Conservation (phyloP, 1,139 yeast species). For the Taphrina wiesneri region DNA sequence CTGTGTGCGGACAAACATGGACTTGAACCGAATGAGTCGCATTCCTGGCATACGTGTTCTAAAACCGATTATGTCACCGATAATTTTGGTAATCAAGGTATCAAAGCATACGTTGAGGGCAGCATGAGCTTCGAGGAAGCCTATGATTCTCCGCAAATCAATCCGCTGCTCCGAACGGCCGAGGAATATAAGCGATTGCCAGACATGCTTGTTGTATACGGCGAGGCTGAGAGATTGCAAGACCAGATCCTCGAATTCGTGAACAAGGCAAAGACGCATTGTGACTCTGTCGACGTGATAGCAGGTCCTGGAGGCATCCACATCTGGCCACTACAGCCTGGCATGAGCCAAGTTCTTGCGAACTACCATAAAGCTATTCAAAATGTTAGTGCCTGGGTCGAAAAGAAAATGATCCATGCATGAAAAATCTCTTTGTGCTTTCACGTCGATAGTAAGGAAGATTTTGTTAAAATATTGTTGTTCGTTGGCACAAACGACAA, state of each 20-base stretch:
- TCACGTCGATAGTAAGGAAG: no score
- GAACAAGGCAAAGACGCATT: constrained; percentile 1
- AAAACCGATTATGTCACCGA: constrained; percentile 12
- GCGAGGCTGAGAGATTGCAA: constrained; percentile 13
- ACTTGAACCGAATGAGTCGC: neutral
- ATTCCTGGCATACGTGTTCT: neutral
- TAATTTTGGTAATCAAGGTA: constrained; percentile 10
- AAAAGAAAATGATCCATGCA: constrained; percentile 28
- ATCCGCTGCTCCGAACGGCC: constrained; percentile 15
- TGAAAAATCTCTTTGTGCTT: no score
- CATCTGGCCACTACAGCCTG: constrained; percentile 9
- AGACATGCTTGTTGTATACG: constrained; percentile 6
- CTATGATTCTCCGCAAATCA: constrained; percentile 6
- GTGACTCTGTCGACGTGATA: neutral
- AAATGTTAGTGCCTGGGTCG: constrained; percentile 13
- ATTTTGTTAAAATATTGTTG: neutral
- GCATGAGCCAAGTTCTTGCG: neutral
- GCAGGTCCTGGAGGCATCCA: constrained; percentile 16
- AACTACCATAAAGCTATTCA: constrained; percentile 14
- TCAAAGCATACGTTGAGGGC: constrained; percentile 15
- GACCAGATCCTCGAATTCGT: constrained; percentile 4
- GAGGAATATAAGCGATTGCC: constrained; percentile 12
- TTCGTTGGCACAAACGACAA: neutral
- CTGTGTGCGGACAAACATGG: neutral
- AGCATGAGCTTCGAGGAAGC: constrained; percentile 10